phyloP scores from a whole-genome alignment of 108 stramenopile species.

The Stephanodiscus minutulus region DNA sequence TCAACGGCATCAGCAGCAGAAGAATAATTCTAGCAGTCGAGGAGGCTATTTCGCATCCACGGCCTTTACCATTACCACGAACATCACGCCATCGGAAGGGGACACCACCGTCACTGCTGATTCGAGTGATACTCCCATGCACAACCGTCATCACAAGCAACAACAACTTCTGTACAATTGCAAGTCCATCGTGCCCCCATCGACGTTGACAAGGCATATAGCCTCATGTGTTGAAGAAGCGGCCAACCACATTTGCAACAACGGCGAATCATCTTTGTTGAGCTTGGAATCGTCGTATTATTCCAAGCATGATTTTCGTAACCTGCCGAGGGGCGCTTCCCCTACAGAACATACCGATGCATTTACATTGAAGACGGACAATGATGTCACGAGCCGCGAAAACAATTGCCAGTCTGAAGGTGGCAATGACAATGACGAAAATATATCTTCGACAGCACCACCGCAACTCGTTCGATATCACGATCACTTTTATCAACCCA shows the following conservation, averaged over 20 bases:
- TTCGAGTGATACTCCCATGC: slow-evolving; percentile 1
- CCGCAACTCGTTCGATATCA: background rate
- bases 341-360: background rate
- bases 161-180: background rate
- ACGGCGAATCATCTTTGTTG: background rate
- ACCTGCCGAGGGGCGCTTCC: background rate
- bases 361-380: background rate
- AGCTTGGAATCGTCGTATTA: slow-evolving; percentile 14
- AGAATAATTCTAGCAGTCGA: background rate
- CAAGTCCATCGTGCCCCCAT: slow-evolving; percentile 4
- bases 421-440: background rate
- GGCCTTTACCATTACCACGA: background rate
- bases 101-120: background rate
- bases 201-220: background rate
- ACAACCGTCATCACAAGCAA: background rate
- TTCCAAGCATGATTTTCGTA: slow-evolving; percentile 16
- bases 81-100: background rate
- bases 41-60: background rate
- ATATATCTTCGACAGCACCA: background rate
- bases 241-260: too few species aligned
- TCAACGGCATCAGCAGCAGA: slow-evolving; percentile 6
- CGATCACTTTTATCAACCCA: slow-evolving; percentile 17
- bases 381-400: background rate
- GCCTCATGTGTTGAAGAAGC: background rate
- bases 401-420: background rate